Conservation (phyloP, 345 rosid species). For the Kernera saxatilis region DNA sequence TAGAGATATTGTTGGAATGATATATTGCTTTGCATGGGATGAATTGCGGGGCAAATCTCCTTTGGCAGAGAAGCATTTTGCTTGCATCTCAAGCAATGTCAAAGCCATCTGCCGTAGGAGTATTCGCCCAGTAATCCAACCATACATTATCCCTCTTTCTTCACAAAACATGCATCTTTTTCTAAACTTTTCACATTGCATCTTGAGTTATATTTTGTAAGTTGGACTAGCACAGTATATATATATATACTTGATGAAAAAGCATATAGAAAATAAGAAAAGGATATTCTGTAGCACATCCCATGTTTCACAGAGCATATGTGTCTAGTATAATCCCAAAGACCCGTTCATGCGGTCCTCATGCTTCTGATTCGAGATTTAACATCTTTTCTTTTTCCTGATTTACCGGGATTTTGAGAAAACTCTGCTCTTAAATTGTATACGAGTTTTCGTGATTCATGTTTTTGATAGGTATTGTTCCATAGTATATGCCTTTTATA, state of each 20-base stretch:
- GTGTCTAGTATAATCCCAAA: constrained; percentile 21
- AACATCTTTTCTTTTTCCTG: neutral
- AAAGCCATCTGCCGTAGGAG: constrained; percentile 24
- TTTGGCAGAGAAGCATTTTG: constrained; percentile 22
- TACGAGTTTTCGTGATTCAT: neutral
- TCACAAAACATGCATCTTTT: constrained; percentile 5
- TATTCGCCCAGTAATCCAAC: constrained; percentile 24
- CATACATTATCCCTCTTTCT: constrained; percentile 6
- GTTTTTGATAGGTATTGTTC: constrained; percentile 16
- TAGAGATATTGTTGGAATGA: neutral
- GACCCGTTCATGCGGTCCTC: constrained; percentile 16
- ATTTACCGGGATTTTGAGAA: neutral
- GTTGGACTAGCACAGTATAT: neutral
- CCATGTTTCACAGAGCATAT: constrained; percentile 24
- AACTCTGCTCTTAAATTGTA: neutral
- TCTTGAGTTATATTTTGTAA: neutral
- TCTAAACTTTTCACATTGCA: neutral
- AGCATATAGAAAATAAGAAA: neutral
- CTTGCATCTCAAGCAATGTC: constrained; percentile 4
- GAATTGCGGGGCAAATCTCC: constrained; percentile 34
- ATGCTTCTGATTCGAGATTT: constrained; percentile 4
- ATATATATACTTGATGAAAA: constrained; percentile 19
- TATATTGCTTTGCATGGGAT: constrained; percentile 1
- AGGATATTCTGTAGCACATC: constrained; percentile 23
- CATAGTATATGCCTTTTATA: constrained; percentile 16